Percentiles rank a stretch among this genome's conserved stretches.
Conservation (phyloP, 2,329 filamentous ascomycete genomes). For the Intubia oerlemansii region DNA sequence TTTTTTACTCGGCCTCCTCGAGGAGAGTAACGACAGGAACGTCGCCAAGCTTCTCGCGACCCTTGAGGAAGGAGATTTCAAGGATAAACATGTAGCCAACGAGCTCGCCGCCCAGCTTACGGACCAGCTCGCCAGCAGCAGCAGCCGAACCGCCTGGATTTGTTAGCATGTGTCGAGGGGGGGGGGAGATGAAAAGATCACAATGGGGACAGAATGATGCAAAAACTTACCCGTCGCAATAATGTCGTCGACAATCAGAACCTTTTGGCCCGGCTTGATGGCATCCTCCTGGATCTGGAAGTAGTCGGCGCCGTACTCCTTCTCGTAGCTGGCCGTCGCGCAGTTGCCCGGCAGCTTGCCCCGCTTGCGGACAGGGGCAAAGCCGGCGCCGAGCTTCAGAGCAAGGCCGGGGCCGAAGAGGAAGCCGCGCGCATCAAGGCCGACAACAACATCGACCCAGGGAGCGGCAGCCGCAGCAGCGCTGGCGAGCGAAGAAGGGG, state of each 20-base stretch:
- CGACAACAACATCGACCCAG: constrained; percentile 61
- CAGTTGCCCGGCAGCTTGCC: constrained; percentile 88
- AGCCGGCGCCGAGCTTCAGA: constrained; percentile 59
- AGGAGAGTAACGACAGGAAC: constrained; percentile 65
- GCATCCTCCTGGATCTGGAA: constrained; percentile 90
- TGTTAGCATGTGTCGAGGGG: too few relatives aligned
- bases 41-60: constrained; percentile 68
- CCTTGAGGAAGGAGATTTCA: constrained; percentile 83
- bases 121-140: constrained; percentile 70
- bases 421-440: constrained; percentile 85
- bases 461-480: constrained; percentile 32
- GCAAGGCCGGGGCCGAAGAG: constrained; percentile 84
- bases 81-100: constrained; percentile 89
- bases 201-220: background rate
- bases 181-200: background rate
- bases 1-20: constrained; percentile 18
- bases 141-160: constrained; percentile 68
- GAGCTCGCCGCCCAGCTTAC: constrained; percentile 66
- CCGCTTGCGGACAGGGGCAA: constrained; percentile 85
- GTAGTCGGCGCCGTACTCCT: constrained; percentile 88
- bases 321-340: constrained; percentile 68
- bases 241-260: constrained; percentile 89
- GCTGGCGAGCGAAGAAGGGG: constrained; percentile 1
- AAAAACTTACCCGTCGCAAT: constrained; percentile 72
- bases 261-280: constrained; percentile 69